A percentile compares a stretch with the other conserved stretches of the same genome.
Evolutionary conservation across 352 stramenopile species (phyloP).

Genomic region (Phytophthora chlamydospora): DNA sequence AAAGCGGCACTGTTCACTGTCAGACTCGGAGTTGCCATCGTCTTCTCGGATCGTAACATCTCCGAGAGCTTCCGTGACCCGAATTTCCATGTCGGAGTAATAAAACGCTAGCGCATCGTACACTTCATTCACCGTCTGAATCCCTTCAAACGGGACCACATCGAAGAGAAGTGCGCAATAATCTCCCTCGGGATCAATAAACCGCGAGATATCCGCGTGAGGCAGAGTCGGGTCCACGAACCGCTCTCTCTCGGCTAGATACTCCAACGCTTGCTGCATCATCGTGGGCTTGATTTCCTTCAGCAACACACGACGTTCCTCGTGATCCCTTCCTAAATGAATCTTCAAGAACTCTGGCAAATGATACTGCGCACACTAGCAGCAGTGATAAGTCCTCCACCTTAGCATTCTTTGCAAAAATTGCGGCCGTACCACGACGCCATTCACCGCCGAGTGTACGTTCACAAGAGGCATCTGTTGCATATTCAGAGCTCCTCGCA

Average conservation of each 20-base stretch:
- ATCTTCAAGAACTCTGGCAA: not conserved
- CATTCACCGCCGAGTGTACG: conserved; percentile 41
- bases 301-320: conserved; percentile 27
- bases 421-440: conserved; percentile 19
- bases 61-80: conserved; percentile 47
- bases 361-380: conserved; percentile 30
- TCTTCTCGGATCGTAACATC: conserved; percentile 60
- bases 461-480: conserved; percentile 42
- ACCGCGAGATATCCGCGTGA: conserved; percentile 31
- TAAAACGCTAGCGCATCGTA: conserved; percentile 48
- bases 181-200: conserved; percentile 36
- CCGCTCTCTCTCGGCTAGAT: conserved; percentile 25
- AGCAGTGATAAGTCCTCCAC: conserved; percentile 26
- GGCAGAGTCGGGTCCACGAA: conserved; percentile 26
- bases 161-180: conserved; percentile 48
- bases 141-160: conserved; percentile 42
- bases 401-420: not conserved
- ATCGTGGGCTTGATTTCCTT: conserved; percentile 31
- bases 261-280: conserved; percentile 20
- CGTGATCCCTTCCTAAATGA: conserved; percentile 17
- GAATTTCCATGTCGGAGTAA: conserved; percentile 54
- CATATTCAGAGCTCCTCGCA: conserved; percentile 29
- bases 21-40: conserved; percentile 44
- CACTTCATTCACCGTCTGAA: conserved; percentile 40
- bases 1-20: conserved; percentile 47